phyloP scores from a whole-genome alignment of 352 stramenopile species.

The Pythium oligandrum region DNA sequence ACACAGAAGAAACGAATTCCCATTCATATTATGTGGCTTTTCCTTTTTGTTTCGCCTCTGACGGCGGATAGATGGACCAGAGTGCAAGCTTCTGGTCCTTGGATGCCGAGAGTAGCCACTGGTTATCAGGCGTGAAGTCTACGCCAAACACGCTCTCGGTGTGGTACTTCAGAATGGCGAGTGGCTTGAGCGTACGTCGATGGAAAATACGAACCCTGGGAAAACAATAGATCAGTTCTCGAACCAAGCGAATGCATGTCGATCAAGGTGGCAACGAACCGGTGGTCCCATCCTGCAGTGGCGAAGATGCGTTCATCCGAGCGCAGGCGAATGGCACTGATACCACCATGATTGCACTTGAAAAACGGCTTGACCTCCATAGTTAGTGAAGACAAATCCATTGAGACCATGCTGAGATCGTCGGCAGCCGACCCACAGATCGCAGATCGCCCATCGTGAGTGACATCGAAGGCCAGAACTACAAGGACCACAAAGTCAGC shows the following conservation, averaged over 20 bases:
- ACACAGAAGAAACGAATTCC: too few species aligned
- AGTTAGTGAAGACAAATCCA: conserved; percentile 37
- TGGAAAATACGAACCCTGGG: conserved; percentile 65
- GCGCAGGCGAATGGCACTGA: conserved; percentile 63
- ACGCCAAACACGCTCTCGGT: conserved; percentile 67
- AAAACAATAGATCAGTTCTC: background rate
- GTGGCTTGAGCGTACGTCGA: conserved; percentile 59
- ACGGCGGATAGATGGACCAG: conserved; percentile 70
- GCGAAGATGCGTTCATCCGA: conserved; percentile 74
- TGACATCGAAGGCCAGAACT: conserved; percentile 77
- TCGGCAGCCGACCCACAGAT: conserved; percentile 64
- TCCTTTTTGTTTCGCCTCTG: too few species aligned
- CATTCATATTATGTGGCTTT: too few species aligned
- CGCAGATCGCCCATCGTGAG: conserved; percentile 35
- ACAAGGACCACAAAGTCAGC: conserved; percentile 2
- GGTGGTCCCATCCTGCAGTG: conserved; percentile 74
- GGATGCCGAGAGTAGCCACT: conserved; percentile 58
- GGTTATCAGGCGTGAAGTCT: conserved; percentile 60
- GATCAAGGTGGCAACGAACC: conserved; percentile 16
- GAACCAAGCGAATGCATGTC: too few species aligned
- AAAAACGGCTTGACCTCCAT: conserved; percentile 49
- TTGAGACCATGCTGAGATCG: conserved; percentile 36
- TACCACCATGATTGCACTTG: conserved; percentile 48
- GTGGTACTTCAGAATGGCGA: conserved; percentile 81
- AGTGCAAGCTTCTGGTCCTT: conserved; percentile 79